Evolutionary conservation across 2,329 filamentous ascomycete species (phyloP).

Genomic region (Tetracladium maxilliforme): DNA sequence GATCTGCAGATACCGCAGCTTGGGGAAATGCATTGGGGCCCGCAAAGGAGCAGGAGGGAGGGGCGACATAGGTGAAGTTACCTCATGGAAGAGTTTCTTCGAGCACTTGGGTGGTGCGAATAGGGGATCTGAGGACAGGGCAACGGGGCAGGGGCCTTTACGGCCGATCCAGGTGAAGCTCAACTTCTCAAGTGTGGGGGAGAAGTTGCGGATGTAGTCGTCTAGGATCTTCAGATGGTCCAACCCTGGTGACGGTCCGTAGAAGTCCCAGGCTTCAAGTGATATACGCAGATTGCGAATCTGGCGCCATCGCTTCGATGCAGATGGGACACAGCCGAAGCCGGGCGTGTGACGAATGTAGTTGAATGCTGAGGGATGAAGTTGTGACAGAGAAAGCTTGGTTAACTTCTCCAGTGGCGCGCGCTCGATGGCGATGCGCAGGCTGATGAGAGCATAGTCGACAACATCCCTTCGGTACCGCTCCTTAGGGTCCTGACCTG

Average conservation of each 20-base stretch:
- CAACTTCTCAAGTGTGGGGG: conserved; percentile 50
- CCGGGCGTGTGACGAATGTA: conserved; percentile 65
- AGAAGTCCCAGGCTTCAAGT: conserved; percentile 56
- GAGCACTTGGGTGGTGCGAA: conserved; percentile 38
- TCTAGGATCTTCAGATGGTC: conserved; percentile 70
- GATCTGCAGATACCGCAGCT: conserved; percentile 52
- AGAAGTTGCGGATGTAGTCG: conserved; percentile 62
- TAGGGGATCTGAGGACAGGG: conserved; percentile 57
- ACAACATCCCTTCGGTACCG: conserved; percentile 64
- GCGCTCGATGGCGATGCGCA: conserved; percentile 71
- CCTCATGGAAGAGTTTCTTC: conserved; percentile 47
- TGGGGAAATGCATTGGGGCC: conserved; percentile 48
- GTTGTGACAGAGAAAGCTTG: conserved; percentile 55
- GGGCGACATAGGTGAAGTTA: conserved; percentile 50
- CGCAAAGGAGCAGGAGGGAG: conserved; percentile 36
- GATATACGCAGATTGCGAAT: conserved; percentile 60
- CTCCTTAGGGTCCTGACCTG: conserved; percentile 53
- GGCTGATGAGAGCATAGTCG: conserved; percentile 77
- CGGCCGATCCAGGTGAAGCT: conserved; percentile 64
- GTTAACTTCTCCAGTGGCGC: conserved; percentile 49
- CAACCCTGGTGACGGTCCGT: conserved; percentile 39
- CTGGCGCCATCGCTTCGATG: conserved; percentile 60
- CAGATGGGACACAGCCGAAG: conserved; percentile 60
- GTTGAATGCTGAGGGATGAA: conserved; percentile 63
- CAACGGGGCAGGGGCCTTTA: conserved; percentile 61